Conservation (phyloP, 192 early-diverging fungal species). For the Umbelopsis vinacea region DNA sequence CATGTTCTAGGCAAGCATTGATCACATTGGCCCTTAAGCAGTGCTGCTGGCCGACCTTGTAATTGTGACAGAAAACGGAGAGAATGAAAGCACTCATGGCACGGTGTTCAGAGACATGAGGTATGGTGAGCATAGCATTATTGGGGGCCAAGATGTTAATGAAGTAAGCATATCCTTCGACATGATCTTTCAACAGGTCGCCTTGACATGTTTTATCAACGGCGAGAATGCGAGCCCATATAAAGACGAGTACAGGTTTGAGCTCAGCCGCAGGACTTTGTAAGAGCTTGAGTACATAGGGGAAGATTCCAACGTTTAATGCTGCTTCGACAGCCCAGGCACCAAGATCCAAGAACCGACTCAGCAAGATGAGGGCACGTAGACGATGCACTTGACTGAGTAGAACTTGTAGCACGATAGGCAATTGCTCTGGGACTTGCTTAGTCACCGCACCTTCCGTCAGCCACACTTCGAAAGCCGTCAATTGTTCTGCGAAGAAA, state of each 20-base stretch:
- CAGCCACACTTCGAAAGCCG: slow-evolving; percentile 97
- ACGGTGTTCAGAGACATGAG: slow-evolving; percentile 84
- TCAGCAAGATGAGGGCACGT: slow-evolving; percentile 89
- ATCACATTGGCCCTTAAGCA: slow-evolving; percentile 77
- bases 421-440: slow-evolving; percentile 88
- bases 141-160: slow-evolving; percentile 83
- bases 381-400: slow-evolving; percentile 93
- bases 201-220: slow-evolving; percentile 89
- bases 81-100: slow-evolving; percentile 97
- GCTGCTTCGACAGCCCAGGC: slow-evolving; percentile 95
- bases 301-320: slow-evolving; percentile 93
- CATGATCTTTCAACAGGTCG: slow-evolving; percentile 88
- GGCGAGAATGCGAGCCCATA: slow-evolving; percentile 96
- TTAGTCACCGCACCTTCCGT: slow-evolving; percentile 78
- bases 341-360: slow-evolving; percentile 89
- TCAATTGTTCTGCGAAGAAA: slow-evolving; percentile 97
- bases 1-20: slow-evolving; percentile 64
- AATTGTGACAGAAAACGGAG: slow-evolving; percentile 89
- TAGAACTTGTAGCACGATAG: slow-evolving; percentile 95
- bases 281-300: slow-evolving; percentile 95
- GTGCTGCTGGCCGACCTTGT: slow-evolving; percentile 80
- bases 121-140: slow-evolving; percentile 62
- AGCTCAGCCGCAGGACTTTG: slow-evolving; percentile 91
- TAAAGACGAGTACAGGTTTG: slow-evolving; percentile 93
- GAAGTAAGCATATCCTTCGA: slow-evolving; percentile 85